These are phyloP conservation scores for Phylloporus sp. DNA, from an alignment of 768 basidiomycete genomes.

Conservation along the genomic window DNA sequence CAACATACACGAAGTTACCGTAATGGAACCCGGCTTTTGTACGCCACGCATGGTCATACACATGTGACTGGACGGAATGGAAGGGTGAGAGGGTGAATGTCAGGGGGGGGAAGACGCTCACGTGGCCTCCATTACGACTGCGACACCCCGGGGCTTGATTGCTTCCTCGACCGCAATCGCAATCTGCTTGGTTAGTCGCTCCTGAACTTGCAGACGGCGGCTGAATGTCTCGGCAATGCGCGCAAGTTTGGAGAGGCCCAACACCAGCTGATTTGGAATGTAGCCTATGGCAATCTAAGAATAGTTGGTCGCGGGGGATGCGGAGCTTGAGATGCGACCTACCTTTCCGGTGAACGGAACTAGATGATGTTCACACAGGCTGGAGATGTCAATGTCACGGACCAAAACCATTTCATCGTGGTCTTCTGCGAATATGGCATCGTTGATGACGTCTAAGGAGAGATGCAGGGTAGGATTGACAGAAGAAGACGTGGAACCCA, in stretches of 20 bases:
- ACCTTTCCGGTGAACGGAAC: conserved; percentile 98
- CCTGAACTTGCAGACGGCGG: conserved; percentile 93
- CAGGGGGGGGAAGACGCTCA: conserved; percentile 39
- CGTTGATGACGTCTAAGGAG: conserved; percentile 90
- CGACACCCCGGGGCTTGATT: conserved; percentile 94
- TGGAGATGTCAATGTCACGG: conserved; percentile 94
- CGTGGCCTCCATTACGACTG: conserved; percentile 99
- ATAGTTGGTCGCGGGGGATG: conserved; percentile 19
- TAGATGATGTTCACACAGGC: conserved; percentile 96
- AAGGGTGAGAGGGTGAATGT: conserved; percentile 7
- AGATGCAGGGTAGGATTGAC: conserved; percentile 9
- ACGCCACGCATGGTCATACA: conserved; percentile 99
- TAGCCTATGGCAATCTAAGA: conserved; percentile 92
- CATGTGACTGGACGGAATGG: conserved; percentile 59
- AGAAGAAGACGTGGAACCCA: conserved; percentile 31
- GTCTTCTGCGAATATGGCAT: conserved; percentile 97
- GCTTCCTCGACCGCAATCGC: conserved; percentile 98
- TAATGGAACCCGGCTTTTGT: conserved; percentile 94
- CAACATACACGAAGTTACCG: conserved; percentile 96
- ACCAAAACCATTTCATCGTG: conserved; percentile 99
- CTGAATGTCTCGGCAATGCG: conserved; percentile 97
- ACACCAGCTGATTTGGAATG: conserved; percentile 90
- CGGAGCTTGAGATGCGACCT: conserved; percentile 26
- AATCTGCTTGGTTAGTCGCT: conserved; percentile 95
- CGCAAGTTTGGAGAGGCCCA: conserved; percentile 94